A percentile compares a stretch with the other conserved stretches of the same genome.
Evolutionary conservation across 208 protist species (phyloP).

Genomic region (Giardia duodenalis): DNA sequence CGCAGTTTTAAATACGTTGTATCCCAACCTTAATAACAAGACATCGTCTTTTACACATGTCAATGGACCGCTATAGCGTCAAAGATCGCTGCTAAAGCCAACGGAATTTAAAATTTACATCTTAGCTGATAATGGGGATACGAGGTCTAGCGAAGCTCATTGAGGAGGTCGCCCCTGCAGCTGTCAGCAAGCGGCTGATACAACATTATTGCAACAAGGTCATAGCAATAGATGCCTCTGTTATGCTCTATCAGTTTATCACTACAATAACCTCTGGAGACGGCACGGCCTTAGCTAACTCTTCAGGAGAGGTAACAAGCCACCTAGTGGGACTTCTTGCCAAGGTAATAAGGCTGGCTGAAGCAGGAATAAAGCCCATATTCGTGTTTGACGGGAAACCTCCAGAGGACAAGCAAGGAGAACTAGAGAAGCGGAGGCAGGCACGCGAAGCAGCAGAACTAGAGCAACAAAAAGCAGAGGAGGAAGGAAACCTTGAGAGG

Average conservation of each 20-base stretch:
- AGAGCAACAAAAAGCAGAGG: neutral
- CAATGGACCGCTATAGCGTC: too few species aligned
- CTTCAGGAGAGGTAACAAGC: neutral
- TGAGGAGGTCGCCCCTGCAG: neutral
- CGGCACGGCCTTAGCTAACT: neutral
- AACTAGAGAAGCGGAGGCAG: neutral
- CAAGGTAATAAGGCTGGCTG: constrained; percentile 57
- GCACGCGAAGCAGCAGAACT: constrained; percentile 31
- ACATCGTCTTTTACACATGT: too few species aligned
- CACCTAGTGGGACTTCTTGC: neutral
- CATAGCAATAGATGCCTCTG: neutral
- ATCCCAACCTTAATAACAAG: too few species aligned
- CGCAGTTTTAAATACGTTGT: too few species aligned
- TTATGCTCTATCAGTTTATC: neutral
- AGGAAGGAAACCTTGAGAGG: neutral
- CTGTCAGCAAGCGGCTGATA: neutral
- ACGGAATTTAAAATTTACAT: too few species aligned
- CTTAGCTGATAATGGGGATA: neutral
- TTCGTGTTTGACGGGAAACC: constrained; percentile 98
- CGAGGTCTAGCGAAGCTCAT: neutral
- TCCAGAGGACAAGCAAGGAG: constrained; percentile 73
- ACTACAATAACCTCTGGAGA: neutral
- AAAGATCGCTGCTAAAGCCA: too few species aligned
- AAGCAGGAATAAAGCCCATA: constrained; percentile 87
- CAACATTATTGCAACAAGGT: neutral